Evolutionary conservation across 371 early-diverging fungal species (phyloP).

Genomic region (Rhizomucor miehei): DNA sequence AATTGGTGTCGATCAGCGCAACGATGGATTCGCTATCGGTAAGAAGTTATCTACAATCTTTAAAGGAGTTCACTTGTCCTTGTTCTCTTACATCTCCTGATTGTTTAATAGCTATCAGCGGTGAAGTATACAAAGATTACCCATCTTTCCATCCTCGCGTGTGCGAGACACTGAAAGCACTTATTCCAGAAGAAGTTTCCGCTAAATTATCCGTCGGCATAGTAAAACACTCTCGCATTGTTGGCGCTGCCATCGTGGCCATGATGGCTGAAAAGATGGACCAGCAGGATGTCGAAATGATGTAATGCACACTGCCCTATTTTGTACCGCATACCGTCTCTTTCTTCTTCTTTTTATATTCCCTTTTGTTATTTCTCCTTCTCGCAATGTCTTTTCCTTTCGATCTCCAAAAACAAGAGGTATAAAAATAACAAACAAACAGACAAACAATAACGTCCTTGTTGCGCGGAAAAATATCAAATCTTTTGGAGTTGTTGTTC

Average conservation of each 20-base stretch:
- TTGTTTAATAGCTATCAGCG: conserved; percentile 49
- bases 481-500: too few relatives aligned
- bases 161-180: conserved; percentile 36
- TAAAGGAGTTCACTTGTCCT: too few relatives aligned
- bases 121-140: conserved; percentile 46
- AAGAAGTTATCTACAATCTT: too few relatives aligned
- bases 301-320: conserved; percentile 3
- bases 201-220: conserved; percentile 42
- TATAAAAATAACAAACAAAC: too few relatives aligned
- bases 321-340: neutral
- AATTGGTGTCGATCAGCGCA: conserved; percentile 25
- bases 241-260: conserved; percentile 50
- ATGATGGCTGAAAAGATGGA: conserved; percentile 49
- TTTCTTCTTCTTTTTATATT: too few relatives aligned
- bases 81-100: too few relatives aligned
- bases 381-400: too few relatives aligned
- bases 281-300: conserved; percentile 21
- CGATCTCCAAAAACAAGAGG: too few relatives aligned
- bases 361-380: too few relatives aligned
- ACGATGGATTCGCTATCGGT: conserved; percentile 44
- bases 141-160: conserved; percentile 45
- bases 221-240: conserved; percentile 45
- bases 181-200: conserved; percentile 39
- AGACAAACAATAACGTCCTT: too few relatives aligned
- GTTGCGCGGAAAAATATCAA: too few relatives aligned